These are phyloP conservation scores for Serendipita sp. DNA, from an alignment of 768 basidiomycete species.

Conservation along the genomic window DNA sequence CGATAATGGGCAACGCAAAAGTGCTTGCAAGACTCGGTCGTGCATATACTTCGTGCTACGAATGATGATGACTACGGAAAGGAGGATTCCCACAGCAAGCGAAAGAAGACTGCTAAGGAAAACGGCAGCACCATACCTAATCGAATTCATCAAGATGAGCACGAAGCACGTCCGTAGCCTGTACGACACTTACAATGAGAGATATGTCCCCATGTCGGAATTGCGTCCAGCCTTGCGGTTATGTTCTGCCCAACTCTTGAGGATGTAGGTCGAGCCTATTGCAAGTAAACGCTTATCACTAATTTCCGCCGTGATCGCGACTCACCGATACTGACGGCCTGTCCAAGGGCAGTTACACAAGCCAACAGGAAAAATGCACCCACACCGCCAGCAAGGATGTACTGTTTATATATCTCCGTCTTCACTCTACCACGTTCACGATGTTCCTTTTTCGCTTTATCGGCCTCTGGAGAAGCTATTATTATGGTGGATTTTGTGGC, in stretches of 20 bases:
- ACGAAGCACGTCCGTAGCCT: no score
- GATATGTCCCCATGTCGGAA: slow-evolving; percentile 26
- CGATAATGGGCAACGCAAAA: slow-evolving; percentile 67
- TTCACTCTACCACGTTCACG: slow-evolving; percentile 72
- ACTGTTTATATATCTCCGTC: slow-evolving; percentile 52
- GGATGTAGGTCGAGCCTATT: slow-evolving; percentile 22
- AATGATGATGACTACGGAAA: slow-evolving; percentile 65
- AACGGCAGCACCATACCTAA: slow-evolving; percentile 39
- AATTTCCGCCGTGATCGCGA: not conserved
- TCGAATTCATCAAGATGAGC: no score
- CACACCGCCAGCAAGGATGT: slow-evolving; percentile 49
- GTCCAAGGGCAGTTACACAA: slow-evolving; percentile 34
- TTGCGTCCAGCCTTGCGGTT: slow-evolving; percentile 47
- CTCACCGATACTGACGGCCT: slow-evolving; percentile 35
- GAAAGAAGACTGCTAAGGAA: slow-evolving; percentile 41
- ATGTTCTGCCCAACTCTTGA: slow-evolving; percentile 72
- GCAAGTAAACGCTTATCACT: not conserved
- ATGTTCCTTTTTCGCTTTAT: slow-evolving; percentile 49
- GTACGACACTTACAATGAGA: slow-evolving; percentile 22
- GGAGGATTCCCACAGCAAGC: slow-evolving; percentile 39
- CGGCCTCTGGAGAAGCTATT: slow-evolving; percentile 15
- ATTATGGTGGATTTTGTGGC: not conserved
- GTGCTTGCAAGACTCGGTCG: slow-evolving; percentile 57
- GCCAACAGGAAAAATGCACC: slow-evolving; percentile 50
- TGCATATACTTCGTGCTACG: slow-evolving; percentile 61